Evolutionary conservation across 78 protist species (phyloP), one percentile per base, ranked within the genome.

Genomic region (Fonticula alba): DNA sequence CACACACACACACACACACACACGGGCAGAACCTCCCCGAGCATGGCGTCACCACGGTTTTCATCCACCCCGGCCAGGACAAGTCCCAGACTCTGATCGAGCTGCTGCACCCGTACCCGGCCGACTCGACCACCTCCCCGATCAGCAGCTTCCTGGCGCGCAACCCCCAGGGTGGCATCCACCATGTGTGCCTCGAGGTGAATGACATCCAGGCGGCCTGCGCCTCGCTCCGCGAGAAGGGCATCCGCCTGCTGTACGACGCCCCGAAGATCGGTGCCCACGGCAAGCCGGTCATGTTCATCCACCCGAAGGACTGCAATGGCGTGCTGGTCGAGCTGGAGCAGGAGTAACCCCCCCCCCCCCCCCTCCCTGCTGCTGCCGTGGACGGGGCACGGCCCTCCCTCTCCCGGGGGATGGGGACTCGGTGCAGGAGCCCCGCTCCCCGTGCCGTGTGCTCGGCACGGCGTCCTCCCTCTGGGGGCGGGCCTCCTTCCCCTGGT

Each of bases 251-350:
- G 19, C 73, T 89, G 24, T 71, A 61, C 22, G 71, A 61, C 37
- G 76, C 80, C 60, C 84, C 95, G 27, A 89, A 89, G 74, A 85
- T 89, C 32, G 91, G 88, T 54, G 96, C 96, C 1, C 96, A 90
- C 65, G 92, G 92, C 46, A 90, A 90, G 61, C 92, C 92, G 26
- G 96, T 90, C 33, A 78, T 84, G 19, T 90, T 90, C 67, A 33
- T 90, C 3, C 92, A 90, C 73, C 96, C 96, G 17, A 87, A 86
- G 68, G 79, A 85, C 64, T 60, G 70, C 66, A 63, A 73, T 38
- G 96, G 96, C 61, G 91, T 90, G 15, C 71, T 90, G 9, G 82
- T 88, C n/a, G 96, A 90, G 73, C 64, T 90, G 15, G 96, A 90
- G 76, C 74, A 90, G 64, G 76, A 50, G 29, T 76, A 58, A 74